These are phyloP conservation scores for Kregervanrija delftensis DNA, from an alignment of 805 yeast genomes.

Conservation along the genomic window DNA sequence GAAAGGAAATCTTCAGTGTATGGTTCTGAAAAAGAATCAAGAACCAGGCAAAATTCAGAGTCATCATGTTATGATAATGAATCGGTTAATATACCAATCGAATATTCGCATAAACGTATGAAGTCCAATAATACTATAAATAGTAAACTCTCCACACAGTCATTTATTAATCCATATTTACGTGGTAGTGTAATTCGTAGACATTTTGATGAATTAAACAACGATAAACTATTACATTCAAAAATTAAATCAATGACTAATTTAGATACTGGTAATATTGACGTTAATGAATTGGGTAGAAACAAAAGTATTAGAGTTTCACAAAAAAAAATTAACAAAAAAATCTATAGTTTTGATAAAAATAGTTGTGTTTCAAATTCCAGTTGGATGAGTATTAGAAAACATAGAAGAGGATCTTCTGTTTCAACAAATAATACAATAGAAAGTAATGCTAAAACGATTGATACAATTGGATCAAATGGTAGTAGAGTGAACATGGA, in stretches of 20 bases:
- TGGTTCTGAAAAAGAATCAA: no score
- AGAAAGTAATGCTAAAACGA: no score
- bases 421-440: no score
- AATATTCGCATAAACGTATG: background rate
- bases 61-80: no score
- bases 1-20: no score
- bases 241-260: background rate
- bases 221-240: slow-evolving; percentile 1
- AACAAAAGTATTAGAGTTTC: no score
- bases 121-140: background rate
- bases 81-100: background rate
- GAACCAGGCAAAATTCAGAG: no score
- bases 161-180: slow-evolving; percentile 3
- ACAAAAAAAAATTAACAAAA: no score
- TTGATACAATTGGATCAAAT: no score
- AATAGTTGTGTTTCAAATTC: no score
- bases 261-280: background rate
- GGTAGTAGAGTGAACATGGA: background rate
- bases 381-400: background rate
- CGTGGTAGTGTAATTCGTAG: slow-evolving; percentile 4
- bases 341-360: no score
- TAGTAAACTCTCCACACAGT: background rate
- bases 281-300: no score
- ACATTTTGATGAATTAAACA: slow-evolving; percentile 2
- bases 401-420: background rate